phyloP scores from a whole-genome alignment of 345 rosid genomes.

The Durio zibethinus region DNA sequence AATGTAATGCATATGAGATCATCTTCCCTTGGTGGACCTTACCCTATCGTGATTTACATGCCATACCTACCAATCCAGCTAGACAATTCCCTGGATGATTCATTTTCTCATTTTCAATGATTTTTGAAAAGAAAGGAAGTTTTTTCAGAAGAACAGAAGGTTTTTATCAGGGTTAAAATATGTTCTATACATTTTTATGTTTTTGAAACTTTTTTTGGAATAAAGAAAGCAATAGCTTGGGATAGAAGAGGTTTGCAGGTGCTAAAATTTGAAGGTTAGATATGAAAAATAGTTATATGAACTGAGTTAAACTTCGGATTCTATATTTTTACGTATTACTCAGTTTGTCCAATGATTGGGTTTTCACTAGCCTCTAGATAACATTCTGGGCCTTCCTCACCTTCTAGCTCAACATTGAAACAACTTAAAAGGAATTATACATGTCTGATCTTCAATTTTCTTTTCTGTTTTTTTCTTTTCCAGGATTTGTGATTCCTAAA shows the following conservation, averaged over 20 bases:
- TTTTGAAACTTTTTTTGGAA: not conserved
- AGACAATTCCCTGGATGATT: constrained; percentile 45
- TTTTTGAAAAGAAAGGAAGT: constrained; percentile 30
- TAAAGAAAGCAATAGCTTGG: no score
- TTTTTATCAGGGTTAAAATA: no score
- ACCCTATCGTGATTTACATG: constrained; percentile 48
- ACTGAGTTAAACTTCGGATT: no score
- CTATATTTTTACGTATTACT: no score
- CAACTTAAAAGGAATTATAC: constrained; percentile 2
- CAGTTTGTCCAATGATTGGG: not conserved
- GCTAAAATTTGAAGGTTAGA: no score
- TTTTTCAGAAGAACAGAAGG: not conserved
- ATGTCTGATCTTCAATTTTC: constrained; percentile 1
- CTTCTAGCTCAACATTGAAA: no score
- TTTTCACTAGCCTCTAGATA: not conserved
- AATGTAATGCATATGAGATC: constrained; percentile 26
- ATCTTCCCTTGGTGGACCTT: constrained; percentile 48
- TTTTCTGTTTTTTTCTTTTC: not conserved
- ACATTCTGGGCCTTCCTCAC: not conserved
- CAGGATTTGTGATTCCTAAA: constrained; percentile 78
- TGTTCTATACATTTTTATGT: no score
- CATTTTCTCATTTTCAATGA: constrained; percentile 31
- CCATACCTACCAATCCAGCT: constrained; percentile 62
- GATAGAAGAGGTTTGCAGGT: no score
- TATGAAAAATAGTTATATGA: no score